Percentiles rank a stretch among this genome's conserved stretches.
These are phyloP conservation scores for Cladosporium phlei DNA, from an alignment of 2,329 filamentous ascomycete genomes.

Conservation along the genomic window DNA sequence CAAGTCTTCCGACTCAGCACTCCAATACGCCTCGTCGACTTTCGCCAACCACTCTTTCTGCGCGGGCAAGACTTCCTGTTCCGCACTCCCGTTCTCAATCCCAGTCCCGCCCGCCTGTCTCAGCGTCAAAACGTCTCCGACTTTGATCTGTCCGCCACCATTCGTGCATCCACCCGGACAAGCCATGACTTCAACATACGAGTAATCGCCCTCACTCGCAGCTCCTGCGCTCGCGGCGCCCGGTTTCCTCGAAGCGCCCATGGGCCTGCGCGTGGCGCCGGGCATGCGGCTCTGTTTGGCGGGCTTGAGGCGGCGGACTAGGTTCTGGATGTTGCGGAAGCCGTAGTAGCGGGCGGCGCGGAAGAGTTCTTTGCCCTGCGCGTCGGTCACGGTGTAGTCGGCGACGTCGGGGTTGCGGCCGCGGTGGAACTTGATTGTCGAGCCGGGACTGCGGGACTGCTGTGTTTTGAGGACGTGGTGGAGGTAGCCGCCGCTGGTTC, in stretches of 20 bases:
- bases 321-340: slow-evolving; percentile 96
- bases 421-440: slow-evolving; percentile 63
- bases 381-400: slow-evolving; percentile 67
- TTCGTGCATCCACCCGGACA: slow-evolving; percentile 99
- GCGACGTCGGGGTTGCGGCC: slow-evolving; percentile 89
- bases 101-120: slow-evolving; percentile 31
- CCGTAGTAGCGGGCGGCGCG: slow-evolving; percentile 90
- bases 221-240: slow-evolving; percentile 33
- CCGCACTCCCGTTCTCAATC: slow-evolving; percentile 30
- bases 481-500: slow-evolving; percentile 84
- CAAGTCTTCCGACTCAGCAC: slow-evolving; percentile 24
- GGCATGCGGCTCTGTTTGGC: slow-evolving; percentile 72
- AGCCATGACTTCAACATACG: slow-evolving; percentile 98
- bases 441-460: slow-evolving; percentile 65
- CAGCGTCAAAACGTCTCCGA: slow-evolving; percentile 63
- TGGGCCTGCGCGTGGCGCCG: slow-evolving; percentile 59
- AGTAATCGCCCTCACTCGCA: slow-evolving; percentile 56
- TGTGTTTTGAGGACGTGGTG: slow-evolving; percentile 76
- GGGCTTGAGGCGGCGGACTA: slow-evolving; percentile 87
- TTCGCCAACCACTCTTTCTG: slow-evolving; percentile 80
- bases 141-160: slow-evolving; percentile 90
- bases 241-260: slow-evolving; percentile 37
- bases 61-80: slow-evolving; percentile 54
- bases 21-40: slow-evolving; percentile 55
- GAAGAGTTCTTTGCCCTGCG: slow-evolving; percentile 51